Evolutionary conservation across 331 rosid genomes (phyloP).

Genomic region (Quercus phellos): DNA sequence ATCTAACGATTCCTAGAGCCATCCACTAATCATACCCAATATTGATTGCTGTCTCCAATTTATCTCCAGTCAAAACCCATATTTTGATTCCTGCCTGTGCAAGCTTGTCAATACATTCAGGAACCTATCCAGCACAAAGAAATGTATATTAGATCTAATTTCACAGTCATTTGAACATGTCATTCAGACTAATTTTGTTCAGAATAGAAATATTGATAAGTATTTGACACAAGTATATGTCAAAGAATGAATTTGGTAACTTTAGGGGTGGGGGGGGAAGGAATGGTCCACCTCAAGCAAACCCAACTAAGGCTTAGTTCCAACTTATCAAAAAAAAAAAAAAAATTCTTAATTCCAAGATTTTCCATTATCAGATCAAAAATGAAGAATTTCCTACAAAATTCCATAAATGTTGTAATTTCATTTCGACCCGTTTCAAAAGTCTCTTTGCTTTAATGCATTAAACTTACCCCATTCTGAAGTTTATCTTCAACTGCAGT

Average conservation of each 20-base stretch:
- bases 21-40: conserved; percentile 23
- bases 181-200: not conserved
- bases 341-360: too few species aligned
- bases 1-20: not conserved
- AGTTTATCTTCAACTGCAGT: conserved; percentile 99
- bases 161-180: not conserved
- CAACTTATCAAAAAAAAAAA: too few species aligned
- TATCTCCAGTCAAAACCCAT: conserved; percentile 42
- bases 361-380: too few species aligned
- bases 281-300: too few species aligned
- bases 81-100: conserved; percentile 38
- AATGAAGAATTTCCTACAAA: too few species aligned
- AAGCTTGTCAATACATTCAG: conserved; percentile 39
- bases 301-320: too few species aligned
- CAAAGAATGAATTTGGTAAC: not conserved
- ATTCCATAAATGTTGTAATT: too few species aligned
- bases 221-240: not conserved
- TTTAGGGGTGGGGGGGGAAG: too few species aligned
- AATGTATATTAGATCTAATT: not conserved
- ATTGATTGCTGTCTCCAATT: conserved; percentile 39
- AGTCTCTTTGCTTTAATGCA: too few species aligned
- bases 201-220: not conserved
- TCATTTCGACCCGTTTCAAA: too few species aligned
- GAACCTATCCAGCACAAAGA: conserved; percentile 20
- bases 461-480: conserved; percentile 78